Evolutionary conservation across 257 asterid species (phyloP).

Genomic region (Rhazya stricta): DNA sequence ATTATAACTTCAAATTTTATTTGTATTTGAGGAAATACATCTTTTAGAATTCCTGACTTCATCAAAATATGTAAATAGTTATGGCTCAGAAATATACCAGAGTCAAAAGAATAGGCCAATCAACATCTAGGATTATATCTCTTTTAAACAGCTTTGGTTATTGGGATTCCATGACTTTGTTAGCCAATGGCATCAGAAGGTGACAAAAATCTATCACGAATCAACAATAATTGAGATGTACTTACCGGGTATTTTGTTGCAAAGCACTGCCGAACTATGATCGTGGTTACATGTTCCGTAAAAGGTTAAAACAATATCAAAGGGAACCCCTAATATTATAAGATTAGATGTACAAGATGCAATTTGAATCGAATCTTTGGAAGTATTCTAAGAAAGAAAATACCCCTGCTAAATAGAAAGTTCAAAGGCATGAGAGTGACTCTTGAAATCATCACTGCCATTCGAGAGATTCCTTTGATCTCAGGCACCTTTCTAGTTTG

Average conservation of each 20-base stretch:
- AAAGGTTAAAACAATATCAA: no score
- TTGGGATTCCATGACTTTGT: slow-evolving; percentile 17
- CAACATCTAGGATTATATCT: no score
- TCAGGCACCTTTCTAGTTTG: slow-evolving; percentile 33
- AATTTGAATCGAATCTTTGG: background rate
- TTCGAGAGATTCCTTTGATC: slow-evolving; percentile 32
- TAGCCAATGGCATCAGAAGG: background rate
- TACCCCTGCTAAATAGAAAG: slow-evolving; percentile 16
- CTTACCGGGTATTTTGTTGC: no score
- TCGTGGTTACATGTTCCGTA: no score
- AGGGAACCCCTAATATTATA: background rate
- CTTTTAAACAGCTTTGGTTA: slow-evolving; percentile 7
- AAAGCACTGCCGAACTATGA: no score
- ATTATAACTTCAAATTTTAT: no score
- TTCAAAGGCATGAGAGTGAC: slow-evolving; percentile 26
- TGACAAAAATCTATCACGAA: background rate
- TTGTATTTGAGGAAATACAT: no score
- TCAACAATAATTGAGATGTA: background rate
- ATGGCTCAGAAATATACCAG: slow-evolving; percentile 9
- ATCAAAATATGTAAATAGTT: background rate
- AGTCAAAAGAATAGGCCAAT: slow-evolving; percentile 26
- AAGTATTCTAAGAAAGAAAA: background rate
- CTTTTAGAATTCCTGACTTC: background rate
- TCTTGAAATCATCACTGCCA: slow-evolving; percentile 18
- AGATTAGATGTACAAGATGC: background rate